A percentile compares a stretch with the other conserved stretches of the same genome.
phyloP scores from a whole-genome alignment of 495 filamentous ascomycete genomes.

The Elaphomyces granulatus region DNA sequence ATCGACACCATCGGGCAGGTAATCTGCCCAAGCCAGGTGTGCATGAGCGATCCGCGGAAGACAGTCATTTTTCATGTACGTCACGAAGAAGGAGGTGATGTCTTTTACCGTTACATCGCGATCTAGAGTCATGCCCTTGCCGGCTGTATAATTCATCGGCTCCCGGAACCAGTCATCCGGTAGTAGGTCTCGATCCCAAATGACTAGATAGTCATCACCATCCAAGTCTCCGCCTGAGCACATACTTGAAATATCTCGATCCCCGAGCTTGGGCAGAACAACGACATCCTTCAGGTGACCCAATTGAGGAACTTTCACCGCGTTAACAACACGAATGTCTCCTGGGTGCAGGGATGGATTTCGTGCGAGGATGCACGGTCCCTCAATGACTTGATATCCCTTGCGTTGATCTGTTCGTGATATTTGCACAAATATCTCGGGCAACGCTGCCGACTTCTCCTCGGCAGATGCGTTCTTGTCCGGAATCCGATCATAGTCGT shows the following conservation, averaged over 20 bases:
- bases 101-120: slow-evolving; percentile 50
- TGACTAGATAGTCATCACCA: slow-evolving; percentile 88
- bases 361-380: slow-evolving; percentile 69
- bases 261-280: slow-evolving; percentile 72
- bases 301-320: slow-evolving; percentile 60
- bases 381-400: slow-evolving; percentile 52
- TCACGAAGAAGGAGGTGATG: slow-evolving; percentile 74
- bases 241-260: slow-evolving; percentile 80
- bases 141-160: slow-evolving; percentile 58
- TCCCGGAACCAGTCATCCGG: slow-evolving; percentile 51
- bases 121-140: slow-evolving; percentile 35
- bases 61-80: slow-evolving; percentile 84
- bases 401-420: slow-evolving; percentile 34
- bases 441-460: slow-evolving; percentile 38
- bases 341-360: slow-evolving; percentile 94
- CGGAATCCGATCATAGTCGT: slow-evolving; percentile 28
- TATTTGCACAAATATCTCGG: slow-evolving; percentile 83
- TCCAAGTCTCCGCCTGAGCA: slow-evolving; percentile 93
- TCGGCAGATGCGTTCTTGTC: slow-evolving; percentile 14
- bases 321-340: slow-evolving; percentile 76
- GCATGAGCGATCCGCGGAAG: slow-evolving; percentile 68
- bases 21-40: slow-evolving; percentile 69
- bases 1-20: slow-evolving; percentile 44
- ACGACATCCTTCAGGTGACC: slow-evolving; percentile 69
- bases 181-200: slow-evolving; percentile 74